Percentiles rank a stretch among this genome's conserved stretches.
Evolutionary conservation across 768 basidiomycete genomes (phyloP).

Genomic region (Pleurotus tuber-regium): DNA sequence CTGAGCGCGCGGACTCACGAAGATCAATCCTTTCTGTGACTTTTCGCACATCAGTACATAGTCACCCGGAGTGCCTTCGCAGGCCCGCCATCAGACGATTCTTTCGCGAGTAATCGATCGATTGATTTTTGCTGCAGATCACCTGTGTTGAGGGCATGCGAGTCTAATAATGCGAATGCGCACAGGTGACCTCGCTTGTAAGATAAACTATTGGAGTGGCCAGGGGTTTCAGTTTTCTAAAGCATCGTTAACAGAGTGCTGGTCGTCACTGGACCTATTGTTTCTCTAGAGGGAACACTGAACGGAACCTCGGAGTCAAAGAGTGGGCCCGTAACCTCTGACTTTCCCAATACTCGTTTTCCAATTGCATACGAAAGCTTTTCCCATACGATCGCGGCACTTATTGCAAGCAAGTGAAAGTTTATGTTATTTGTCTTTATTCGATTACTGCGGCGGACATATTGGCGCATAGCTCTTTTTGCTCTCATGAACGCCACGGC

Average conservation of each 20-base stretch:
- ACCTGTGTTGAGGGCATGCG: background rate
- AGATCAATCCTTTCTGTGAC: no score
- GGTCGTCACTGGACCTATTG: background rate
- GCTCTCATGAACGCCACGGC: background rate
- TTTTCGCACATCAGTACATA: no score
- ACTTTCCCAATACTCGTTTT: background rate
- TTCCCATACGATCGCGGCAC: no score
- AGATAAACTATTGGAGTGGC: background rate
- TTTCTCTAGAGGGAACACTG: background rate
- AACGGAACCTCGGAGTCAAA: background rate
- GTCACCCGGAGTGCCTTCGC: no score
- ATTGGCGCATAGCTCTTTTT: no score
- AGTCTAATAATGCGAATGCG: background rate
- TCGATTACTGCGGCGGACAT: no score
- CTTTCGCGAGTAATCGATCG: background rate
- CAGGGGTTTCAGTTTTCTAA: background rate
- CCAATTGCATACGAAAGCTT: no score
- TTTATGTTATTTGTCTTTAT: no score
- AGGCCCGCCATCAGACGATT: no score
- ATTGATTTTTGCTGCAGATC: background rate
- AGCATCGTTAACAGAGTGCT: background rate
- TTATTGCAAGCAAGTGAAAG: no score
- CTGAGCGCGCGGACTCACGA: no score
- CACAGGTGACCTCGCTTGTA: background rate
- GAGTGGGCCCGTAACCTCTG: background rate